Base-by-base conservation (phyloP, 2,329 filamentous ascomycete species). In the Pseudocercospora pini-densiflorae region DNA sequence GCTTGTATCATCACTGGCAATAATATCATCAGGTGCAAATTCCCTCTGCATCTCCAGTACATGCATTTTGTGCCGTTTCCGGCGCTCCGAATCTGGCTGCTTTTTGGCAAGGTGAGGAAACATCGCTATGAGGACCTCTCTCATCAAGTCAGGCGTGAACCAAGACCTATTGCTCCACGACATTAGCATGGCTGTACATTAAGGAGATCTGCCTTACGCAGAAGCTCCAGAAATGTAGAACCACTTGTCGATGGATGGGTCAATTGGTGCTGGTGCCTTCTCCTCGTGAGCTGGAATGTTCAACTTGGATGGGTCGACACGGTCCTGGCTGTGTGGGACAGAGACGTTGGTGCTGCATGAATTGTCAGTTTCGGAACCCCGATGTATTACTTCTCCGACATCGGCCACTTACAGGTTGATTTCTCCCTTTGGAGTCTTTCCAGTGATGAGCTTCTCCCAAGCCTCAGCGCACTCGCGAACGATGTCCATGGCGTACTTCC, bases 231-330 rank as follows among this genome's bases (percentile, higher is more conserved):
- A 97, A 84, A 99, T 99, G 89, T 98, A 99, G 91, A 99, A 99
- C 95, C 95, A 99, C 90, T 99, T 99, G 89, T 99, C 95, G 79
- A 98, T 97, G 83, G 90, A 96, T 80, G 89, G 88, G 80, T 99
- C 95, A 76, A 99, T 97, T 78, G 94, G 94, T 72, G 90, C 94
- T 68, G 95, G 89, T 63, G 87, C 80, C 66, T 96, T 85, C 77
- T 96, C 90, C 88, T 97, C 87, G 83, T 92, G 86, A 71, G 87
- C 78, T 68, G 93, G 92, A 73, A 99, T 89, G 78, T 88, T 89
- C 70, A 97, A 86, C 82, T 91, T 86, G 77, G 86, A 85, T 71
- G 88, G 81, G 71, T 89, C 85, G 77, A 92, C 87, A 76, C 90
- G 91, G 83, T 89, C 88, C 74, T 87, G 82, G 69, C 93, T 97